Base-by-base conservation (phyloP, 805 yeast species). In the Sugiyamaella floridensis region DNA sequence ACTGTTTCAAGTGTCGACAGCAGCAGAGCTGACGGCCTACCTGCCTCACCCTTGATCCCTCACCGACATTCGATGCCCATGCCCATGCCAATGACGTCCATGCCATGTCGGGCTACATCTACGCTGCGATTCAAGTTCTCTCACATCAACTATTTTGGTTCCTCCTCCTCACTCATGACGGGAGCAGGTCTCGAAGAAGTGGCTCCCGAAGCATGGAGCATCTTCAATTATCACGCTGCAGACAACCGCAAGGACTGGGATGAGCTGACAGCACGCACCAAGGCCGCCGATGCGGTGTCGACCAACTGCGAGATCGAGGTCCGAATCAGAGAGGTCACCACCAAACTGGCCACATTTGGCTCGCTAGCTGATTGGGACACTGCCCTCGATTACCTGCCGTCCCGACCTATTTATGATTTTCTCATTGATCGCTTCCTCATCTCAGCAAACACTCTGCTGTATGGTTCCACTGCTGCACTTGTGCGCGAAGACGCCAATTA, bases 331-430 rank as follows among this genome's bases (percentile, higher is more conserved):
- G 26, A 15, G 2, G 14, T 52, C 37, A 43, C 49, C 8, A 29
- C 43, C 6, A 37, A 37, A 18, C 26, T 53, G 41, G 28, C 48
- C 16, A 22, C 44, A 16, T 19, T 26, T 11, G 42, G 46, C 12
- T 18, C 49, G 11, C 37, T 41, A 20, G 42, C 16, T 16, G 48
- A 45, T 3, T 56, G 59, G 58, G 49, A 50, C 42, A 46, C 43
- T 14, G 54, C 55, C 5, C 43, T 56, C 15, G 46, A 50, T 1
- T 55, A 55, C 26, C 53, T 58, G 14, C 64, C 62, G 29, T 58
- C 56, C 4, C 49, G 61, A n/a, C 53, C 48, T 28, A 37, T 62
- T 4, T 55, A 61, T 29, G 60, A 60, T 20, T 55, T 57, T 26
- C 45, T 61, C 12, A 46, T 59, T 29, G 55, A 53, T 37, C 46